These are phyloP conservation scores for Atkinsonella texensis DNA, from an alignment of 2,329 filamentous ascomycete genomes.

Conservation along the genomic window DNA sequence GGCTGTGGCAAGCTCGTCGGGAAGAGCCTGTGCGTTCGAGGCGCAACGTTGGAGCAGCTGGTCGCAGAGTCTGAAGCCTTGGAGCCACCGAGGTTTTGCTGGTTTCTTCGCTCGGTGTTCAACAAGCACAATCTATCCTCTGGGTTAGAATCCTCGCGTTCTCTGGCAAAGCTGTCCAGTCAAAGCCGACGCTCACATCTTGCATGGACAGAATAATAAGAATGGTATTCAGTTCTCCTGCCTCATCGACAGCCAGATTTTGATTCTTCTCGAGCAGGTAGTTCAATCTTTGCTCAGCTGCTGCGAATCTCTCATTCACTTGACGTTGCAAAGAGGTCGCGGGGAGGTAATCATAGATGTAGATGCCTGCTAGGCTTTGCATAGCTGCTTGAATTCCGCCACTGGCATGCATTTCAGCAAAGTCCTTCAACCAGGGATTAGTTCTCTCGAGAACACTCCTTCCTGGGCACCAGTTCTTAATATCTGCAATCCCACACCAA, in stretches of 20 bases:
- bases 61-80: constrained; percentile 16
- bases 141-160: neutral
- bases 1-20: neutral
- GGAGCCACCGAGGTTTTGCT: constrained; percentile 22
- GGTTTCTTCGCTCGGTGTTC: constrained; percentile 23
- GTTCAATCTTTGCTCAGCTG: constrained; percentile 18
- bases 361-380: constrained; percentile 26
- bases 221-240: constrained; percentile 23
- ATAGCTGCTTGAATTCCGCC: constrained; percentile 23
- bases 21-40: neutral
- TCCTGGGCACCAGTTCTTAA: constrained; percentile 27
- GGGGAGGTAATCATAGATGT: constrained; percentile 27
- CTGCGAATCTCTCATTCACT: constrained; percentile 20
- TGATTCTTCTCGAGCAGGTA: constrained; percentile 14
- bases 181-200: constrained; percentile 17
- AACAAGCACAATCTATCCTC: constrained; percentile 20
- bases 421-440: constrained; percentile 28
- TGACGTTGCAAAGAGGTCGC: constrained; percentile 16
- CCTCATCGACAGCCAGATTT: constrained; percentile 11
- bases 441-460: constrained; percentile 24
- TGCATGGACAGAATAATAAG: constrained; percentile 25
- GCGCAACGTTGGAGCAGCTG: neutral
- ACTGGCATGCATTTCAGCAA: constrained; percentile 23
- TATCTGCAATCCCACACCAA: constrained; percentile 15
- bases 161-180: neutral